phyloP scores from a whole-genome alignment of 768 basidiomycete species.

The Hygrophoropsis aurantiaca region DNA sequence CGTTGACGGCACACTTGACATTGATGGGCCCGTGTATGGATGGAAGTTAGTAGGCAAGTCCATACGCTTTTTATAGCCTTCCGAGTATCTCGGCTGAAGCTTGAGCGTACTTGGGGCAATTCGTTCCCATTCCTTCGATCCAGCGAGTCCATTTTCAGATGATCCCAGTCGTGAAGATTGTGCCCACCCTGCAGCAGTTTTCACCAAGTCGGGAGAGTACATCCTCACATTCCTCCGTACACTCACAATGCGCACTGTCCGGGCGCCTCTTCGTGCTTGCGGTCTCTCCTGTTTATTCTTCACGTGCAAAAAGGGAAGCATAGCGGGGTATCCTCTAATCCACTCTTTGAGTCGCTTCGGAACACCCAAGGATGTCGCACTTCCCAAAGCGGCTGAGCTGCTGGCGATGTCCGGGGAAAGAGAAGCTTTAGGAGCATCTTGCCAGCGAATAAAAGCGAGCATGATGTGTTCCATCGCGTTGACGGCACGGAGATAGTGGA shows the following conservation, averaged over 20 bases:
- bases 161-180: constrained; percentile 27
- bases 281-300: constrained; percentile 49
- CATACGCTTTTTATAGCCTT: constrained; percentile 76
- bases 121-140: constrained; percentile 76
- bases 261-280: constrained; percentile 72
- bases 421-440: constrained; percentile 52
- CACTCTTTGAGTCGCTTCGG: constrained; percentile 88
- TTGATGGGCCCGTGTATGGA: constrained; percentile 38
- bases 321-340: constrained; percentile 86
- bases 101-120: constrained; percentile 64
- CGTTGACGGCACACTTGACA: constrained; percentile 37
- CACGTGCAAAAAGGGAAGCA: constrained; percentile 62
- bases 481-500: constrained; percentile 75
- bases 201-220: constrained; percentile 85
- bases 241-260: constrained; percentile 73
- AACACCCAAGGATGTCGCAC: constrained; percentile 62
- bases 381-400: constrained; percentile 39
- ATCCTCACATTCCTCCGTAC: constrained; percentile 82
- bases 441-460: constrained; percentile 86
- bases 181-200: constrained; percentile 54
- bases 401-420: constrained; percentile 26
- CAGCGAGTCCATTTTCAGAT: constrained; percentile 40
- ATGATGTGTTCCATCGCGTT: constrained; percentile 92
- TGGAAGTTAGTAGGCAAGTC: constrained; percentile 60
- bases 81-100: constrained; percentile 67